Conservation (phyloP, 345 rosid species). For the Pugionium dolabratum region DNA sequence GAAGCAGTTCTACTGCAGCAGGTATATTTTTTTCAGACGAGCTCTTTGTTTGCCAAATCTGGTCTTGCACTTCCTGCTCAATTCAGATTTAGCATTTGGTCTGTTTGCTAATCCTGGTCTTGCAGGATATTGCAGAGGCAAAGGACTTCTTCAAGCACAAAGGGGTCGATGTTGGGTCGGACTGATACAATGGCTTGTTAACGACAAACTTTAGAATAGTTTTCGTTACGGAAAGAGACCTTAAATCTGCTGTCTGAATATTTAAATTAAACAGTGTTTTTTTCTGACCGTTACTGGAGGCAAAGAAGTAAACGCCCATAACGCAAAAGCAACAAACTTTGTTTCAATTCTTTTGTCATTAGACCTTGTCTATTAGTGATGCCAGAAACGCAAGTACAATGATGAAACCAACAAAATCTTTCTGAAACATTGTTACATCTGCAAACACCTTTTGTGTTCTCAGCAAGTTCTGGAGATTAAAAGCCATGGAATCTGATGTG, state of each 20-base stretch:
- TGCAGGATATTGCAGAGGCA: constrained; percentile 80
- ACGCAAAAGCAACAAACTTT: neutral
- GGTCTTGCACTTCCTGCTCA: neutral
- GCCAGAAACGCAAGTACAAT: neutral
- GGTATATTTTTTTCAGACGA: constrained; percentile 45
- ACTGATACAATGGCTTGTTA: constrained; percentile 23
- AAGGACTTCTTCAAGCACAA: constrained; percentile 61
- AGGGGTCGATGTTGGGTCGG: constrained; percentile 68
- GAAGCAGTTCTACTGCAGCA: constrained; percentile 67
- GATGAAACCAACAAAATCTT: constrained; percentile 1
- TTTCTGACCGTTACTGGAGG: too few relatives aligned
- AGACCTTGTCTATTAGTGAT: constrained; percentile 1
- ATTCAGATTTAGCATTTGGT: too few relatives aligned
- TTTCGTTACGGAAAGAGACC: too few relatives aligned
- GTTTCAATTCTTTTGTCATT: neutral
- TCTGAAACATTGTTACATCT: neutral
- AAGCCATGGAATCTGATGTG: constrained; percentile 18
- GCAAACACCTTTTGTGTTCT: constrained; percentile 14
- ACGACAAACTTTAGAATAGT: too few relatives aligned
- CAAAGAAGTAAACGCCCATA: too few relatives aligned
- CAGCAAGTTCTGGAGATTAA: neutral
- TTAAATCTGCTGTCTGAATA: constrained; percentile 1
- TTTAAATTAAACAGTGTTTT: neutral
- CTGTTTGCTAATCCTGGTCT: neutral
- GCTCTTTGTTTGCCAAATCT: neutral